Base-by-base conservation (phyloP, 2,329 filamentous ascomycete genomes). In the Aspergillus fijiensis region DNA sequence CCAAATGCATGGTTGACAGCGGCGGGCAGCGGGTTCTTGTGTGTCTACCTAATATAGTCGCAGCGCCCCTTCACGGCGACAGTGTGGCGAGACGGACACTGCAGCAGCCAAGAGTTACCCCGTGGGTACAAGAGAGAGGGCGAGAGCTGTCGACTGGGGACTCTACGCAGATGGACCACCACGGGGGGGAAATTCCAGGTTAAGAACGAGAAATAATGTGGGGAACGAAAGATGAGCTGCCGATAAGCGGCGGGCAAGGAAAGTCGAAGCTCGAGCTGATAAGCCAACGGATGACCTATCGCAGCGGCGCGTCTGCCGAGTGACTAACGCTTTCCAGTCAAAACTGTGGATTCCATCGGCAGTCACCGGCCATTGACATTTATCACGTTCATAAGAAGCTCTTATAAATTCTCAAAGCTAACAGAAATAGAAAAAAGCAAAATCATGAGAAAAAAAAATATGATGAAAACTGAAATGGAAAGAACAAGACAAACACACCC, bases 1-100 rank as follows among this genome's bases (percentile, higher is more conserved):
- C 70, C 59, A 81, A 76, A 68, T 79, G 77, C 79, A 81, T 81
- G 60, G 65, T 72, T 62, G 61, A 65, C 60, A 51, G 50, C 58
- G 64, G 63, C 35, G 50, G 54, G 50, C 33, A 49, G 25, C 14
- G n/a, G 21, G 39, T 33, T 54, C 33, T 27, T 31, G 33, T 35
- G 4, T 31, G 39, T 60, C 35, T 49, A 51, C 27, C 27, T 29
- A 29, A n/a, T 9, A 14, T n/a, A 45, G 35, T 53, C 51, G 35
- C 35, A 25, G 35, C 21, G 29, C 29, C 33, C 51, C 31, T 42
- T 45, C 39, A 45, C 39, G 16, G 39, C 39, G 33, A 35, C 33
- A 35, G 33, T 16, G 16, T 35, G 33, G 33, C 33, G 12, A 35
- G 33, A 2, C 33, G 12, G 10, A 35, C 39, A 21, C 21, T 21